phyloP scores from a whole-genome alignment of 331 rosid species.

The Quercus tomentella region DNA sequence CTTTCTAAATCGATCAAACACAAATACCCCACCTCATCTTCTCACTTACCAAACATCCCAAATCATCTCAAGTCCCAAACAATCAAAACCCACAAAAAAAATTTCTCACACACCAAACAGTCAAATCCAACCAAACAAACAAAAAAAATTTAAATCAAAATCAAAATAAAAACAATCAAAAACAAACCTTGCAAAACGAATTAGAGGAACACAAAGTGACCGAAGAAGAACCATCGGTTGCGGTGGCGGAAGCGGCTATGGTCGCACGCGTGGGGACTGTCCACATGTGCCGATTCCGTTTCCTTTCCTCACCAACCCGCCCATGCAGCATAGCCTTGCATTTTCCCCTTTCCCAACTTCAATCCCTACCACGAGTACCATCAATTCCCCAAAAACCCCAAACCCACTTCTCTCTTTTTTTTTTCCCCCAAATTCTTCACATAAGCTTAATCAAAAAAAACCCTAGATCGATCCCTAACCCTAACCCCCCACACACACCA shows the following conservation, averaged over 20 bases:
- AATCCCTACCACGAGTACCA: slow-evolving; percentile 42
- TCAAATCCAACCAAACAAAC: background rate
- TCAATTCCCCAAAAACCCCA: slow-evolving; percentile 22
- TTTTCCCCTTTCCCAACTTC: slow-evolving; percentile 54
- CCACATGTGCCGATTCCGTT: slow-evolving; percentile 71
- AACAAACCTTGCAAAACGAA: slow-evolving; percentile 51
- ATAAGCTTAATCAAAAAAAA: background rate
- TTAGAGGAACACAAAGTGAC: slow-evolving; percentile 34
- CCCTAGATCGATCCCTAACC: slow-evolving; percentile 32
- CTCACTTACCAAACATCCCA: background rate
- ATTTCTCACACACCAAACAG: background rate
- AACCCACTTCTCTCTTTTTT: no score
- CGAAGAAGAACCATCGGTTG: slow-evolving; percentile 46
- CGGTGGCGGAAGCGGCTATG: slow-evolving; percentile 17
- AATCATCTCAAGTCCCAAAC: background rate
- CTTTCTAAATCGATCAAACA: background rate
- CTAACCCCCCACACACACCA: background rate
- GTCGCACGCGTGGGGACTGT: slow-evolving; percentile 42
- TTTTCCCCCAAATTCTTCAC: background rate
- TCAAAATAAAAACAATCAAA: background rate
- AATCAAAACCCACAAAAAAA: background rate
- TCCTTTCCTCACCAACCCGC: slow-evolving; percentile 45
- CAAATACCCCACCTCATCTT: background rate
- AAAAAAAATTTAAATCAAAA: background rate
- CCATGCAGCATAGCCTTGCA: slow-evolving; percentile 73